phyloP scores from a whole-genome alignment of 345 rosid genomes.

The Psidium guajava region DNA sequence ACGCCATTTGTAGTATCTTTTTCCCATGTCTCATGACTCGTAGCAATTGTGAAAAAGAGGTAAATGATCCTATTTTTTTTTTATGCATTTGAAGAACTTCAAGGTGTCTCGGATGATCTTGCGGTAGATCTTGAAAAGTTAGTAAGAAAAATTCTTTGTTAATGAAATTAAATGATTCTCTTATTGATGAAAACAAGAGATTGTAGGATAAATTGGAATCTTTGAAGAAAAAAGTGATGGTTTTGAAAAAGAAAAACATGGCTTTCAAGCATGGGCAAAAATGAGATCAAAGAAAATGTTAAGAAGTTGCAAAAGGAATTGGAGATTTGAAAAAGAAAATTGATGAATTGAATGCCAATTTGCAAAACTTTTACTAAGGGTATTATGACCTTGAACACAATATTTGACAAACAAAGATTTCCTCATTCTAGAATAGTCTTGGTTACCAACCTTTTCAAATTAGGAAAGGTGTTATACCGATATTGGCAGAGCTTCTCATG shows the following conservation, averaged over 20 bases:
- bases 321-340: neutral
- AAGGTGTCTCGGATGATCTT: neutral
- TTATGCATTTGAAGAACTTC: neutral
- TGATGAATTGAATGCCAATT: neutral
- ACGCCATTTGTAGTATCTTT: no score
- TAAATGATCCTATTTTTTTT: neutral
- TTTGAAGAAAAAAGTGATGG: neutral
- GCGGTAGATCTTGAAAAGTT: neutral
- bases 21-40: neutral
- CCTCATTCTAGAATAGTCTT: neutral
- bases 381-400: neutral
- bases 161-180: neutral
- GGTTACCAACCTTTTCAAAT: neutral
- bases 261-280: neutral
- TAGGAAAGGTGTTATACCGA: neutral
- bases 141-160: neutral
- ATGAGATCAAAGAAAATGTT: neutral
- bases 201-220: neutral
- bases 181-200: neutral
- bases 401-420: neutral
- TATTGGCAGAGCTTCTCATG: neutral
- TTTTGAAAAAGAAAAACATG: neutral
- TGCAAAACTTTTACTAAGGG: neutral
- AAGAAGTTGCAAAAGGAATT: neutral
- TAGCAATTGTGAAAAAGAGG: neutral